A percentile compares a stretch with the other conserved stretches of the same genome.
These are phyloP conservation scores for Aquanectria penicillioides DNA, from an alignment of 2,329 filamentous ascomycete genomes.

Conservation along the genomic window DNA sequence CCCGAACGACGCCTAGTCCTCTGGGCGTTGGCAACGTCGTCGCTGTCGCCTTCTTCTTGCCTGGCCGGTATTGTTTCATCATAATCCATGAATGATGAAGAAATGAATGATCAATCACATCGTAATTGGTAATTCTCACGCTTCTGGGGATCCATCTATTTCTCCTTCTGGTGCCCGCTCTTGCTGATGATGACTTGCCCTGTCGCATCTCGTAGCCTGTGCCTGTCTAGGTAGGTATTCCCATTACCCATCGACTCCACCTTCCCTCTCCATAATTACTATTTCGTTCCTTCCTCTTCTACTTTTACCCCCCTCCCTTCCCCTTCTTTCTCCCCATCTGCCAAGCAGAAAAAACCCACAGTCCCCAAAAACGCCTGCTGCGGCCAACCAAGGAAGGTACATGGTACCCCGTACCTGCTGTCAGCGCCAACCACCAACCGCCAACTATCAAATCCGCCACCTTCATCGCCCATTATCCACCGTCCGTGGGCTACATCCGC, in stretches of 20 bases:
- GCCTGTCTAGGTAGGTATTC: not conserved
- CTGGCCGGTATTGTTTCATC: conserved; percentile 19
- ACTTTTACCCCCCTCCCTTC: conserved; percentile 9
- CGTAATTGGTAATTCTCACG: conserved; percentile 15
- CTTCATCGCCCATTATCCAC: conserved; percentile 17
- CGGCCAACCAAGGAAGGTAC: conserved; percentile 10
- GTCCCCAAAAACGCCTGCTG: not conserved
- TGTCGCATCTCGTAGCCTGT: not conserved
- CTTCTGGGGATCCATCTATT: conserved; percentile 7
- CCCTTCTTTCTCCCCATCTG: not conserved
- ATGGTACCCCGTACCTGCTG: conserved; percentile 3
- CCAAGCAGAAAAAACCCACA: conserved; percentile 2
- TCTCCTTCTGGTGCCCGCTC: not conserved
- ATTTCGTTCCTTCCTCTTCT: not conserved
- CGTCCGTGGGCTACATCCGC: too few relatives aligned
- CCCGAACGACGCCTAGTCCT: conserved; percentile 7
- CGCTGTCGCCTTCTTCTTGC: conserved; percentile 7
- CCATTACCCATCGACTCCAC: conserved; percentile 16
- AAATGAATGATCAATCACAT: conserved; percentile 11
- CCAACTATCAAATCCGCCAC: conserved; percentile 21
- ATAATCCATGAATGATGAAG: not conserved
- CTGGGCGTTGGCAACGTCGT: too few relatives aligned
- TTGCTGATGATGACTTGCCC: conserved; percentile 10
- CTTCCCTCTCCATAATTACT: conserved; percentile 1
- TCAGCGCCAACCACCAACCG: conserved; percentile 5